Base-by-base conservation (phyloP, 805 yeast species). In the Yarrowia keelungensis region DNA sequence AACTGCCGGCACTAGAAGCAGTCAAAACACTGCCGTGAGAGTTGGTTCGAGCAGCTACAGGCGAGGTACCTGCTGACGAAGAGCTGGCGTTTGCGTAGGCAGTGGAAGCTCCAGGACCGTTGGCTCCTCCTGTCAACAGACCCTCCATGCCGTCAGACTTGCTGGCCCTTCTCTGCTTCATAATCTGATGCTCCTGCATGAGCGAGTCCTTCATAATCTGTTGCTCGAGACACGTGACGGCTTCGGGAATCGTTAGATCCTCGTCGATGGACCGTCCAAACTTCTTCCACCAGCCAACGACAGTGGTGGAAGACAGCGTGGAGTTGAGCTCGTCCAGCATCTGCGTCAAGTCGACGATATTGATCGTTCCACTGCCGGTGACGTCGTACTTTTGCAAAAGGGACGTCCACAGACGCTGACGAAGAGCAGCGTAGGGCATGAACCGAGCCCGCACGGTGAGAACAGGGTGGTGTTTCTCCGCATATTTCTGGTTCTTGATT, bases 361-460 rank as follows among this genome's bases (percentile, higher is more conserved):
- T 87, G 71, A 86, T 80, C 10, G 78, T 73, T 2, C 81, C 79
- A 12, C 77, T 77, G 32, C 81, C 85, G 66, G 78, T 83, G 36
- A 78, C 79, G 61, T 79, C 86, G 72, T 83, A 88, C 71, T 85
- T 85, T 43, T 82, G 83, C 15, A 91, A 79, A 7, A 91, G 80
- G 11, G 85, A 81, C 50, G 81, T 78, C 94, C 97, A 92, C 71
- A 93, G 85, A 67, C 87, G 87, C 71, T 84, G 84, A 71, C 93
- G 81, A 59, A 92, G 79, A 3, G 80, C 82, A 0, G 81, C 81
- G 76, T 92, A 92, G 0, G 93, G 85, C 70, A 87, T 84, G 74
- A 87, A 92, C 69, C 88, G 83, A 2, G 88, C 87, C 35, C 87
- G 81, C 15, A 92, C 76, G 62, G 84, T 83, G 71, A 93, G 73